Base-by-base conservation (phyloP, 208 protist genomes). In the Acanthamoeba healyi region DNA sequence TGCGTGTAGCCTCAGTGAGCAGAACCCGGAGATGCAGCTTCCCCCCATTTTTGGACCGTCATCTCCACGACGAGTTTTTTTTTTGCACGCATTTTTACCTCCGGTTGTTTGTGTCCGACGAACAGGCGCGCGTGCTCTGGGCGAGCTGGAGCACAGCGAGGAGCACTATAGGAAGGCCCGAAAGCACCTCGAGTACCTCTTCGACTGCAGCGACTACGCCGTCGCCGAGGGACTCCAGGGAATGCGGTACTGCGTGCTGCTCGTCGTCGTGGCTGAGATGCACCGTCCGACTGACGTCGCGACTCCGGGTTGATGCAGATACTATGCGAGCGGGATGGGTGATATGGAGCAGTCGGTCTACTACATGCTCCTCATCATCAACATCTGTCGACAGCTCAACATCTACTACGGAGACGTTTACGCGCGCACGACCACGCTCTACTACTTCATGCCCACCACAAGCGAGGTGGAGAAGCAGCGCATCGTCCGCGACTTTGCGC, bases 151-250 rank as follows among this genome's bases (percentile, higher is more conserved):
- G 67, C 67, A 42, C 29, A 77, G 67, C 67, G n/a, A 38, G 67
- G 67, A 77, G 67, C 67, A 77, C 36, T 77, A 42, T 32, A 77
- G 36, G 67, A 77, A 77, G 67, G 67, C 67, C 67, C 29, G 67
- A 0, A 34, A 42, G 36, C 67, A 77, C 36, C 67, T 77, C 67
- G 67, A 77, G 29, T 36, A 40, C 36, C 67, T 77, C n/a, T 77
- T 77, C n/a, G 67, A 77, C 36, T 34, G 29, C 67, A 77, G 17
- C 36, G 67, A 77, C 67, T 77, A 77, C 32, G 67, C 67, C 67
- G 67, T 77, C 22, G 67, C 67, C 34, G 67, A 77, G 36, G 67
- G 34, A 1, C 36, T 77, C 10, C 67, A 77, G 36, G 67, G 67
- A 7, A 77, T 77, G 67, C 67, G 67, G 67, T 77, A 77, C 34